phyloP scores from a whole-genome alignment of 495 filamentous ascomycete genomes.

The Friedmanniomyces simplex region DNA sequence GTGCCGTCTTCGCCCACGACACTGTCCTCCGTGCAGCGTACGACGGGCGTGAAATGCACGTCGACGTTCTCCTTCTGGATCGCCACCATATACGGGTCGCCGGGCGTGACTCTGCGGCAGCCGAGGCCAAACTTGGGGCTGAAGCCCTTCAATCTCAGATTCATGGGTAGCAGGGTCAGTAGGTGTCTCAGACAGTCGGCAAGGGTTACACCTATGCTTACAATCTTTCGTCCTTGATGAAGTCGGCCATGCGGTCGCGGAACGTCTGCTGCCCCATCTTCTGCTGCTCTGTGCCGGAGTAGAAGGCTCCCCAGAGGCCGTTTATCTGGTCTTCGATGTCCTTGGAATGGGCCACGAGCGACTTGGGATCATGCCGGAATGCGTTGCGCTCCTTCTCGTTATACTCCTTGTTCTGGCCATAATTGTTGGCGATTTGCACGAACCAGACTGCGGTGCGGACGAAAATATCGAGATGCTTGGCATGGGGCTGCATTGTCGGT shows the following conservation, averaged over 20 bases:
- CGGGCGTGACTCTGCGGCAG: constrained; percentile 30
- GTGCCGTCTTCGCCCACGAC: constrained; percentile 28
- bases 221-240: constrained; percentile 34
- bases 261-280: constrained; percentile 26
- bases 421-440: constrained; percentile 27
- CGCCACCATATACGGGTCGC: constrained; percentile 30
- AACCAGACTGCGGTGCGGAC: constrained; percentile 33
- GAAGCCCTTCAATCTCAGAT: constrained; percentile 26
- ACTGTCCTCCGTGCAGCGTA: constrained; percentile 25
- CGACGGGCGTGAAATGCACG: constrained; percentile 30
- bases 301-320: constrained; percentile 32
- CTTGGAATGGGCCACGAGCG: constrained; percentile 30
- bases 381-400: constrained; percentile 25
- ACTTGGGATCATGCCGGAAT: constrained; percentile 28
- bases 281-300: constrained; percentile 27
- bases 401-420: constrained; percentile 28
- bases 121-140: constrained; percentile 30
- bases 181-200: too few species aligned
- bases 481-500: constrained; percentile 32
- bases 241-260: constrained; percentile 29
- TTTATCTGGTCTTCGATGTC: constrained; percentile 34
- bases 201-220: too few species aligned
- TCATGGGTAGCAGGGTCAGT: too few species aligned
- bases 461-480: constrained; percentile 31
- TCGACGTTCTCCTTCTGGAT: constrained; percentile 32